phyloP scores from a whole-genome alignment of 805 yeast genomes.

The Lachancea fermentati region DNA sequence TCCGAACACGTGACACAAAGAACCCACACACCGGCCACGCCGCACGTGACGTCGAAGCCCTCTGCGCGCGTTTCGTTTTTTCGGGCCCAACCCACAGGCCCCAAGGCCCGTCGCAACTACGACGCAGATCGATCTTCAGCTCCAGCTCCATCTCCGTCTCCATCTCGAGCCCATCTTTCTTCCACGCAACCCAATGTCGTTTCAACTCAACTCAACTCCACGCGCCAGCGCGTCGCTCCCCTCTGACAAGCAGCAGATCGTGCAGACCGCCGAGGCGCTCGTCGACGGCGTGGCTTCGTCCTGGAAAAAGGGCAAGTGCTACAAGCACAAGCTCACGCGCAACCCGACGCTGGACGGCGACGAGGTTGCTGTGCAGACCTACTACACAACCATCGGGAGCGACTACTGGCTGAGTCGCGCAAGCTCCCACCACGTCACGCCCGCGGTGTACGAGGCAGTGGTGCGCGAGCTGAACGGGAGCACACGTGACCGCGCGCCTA shows the following conservation, averaged over 20 bases:
- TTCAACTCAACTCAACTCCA: constrained; percentile 10
- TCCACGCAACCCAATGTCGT: constrained; percentile 2
- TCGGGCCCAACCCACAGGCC: no score
- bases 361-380: constrained; percentile 31
- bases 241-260: constrained; percentile 9
- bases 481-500: constrained; percentile 4
- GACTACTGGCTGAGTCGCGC: constrained; percentile 35
- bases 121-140: no score
- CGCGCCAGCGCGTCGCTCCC: constrained; percentile 14
- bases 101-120: no score
- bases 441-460: constrained; percentile 20
- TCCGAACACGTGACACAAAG: no score
- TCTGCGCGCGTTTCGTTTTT: no score
- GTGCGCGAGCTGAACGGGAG: constrained; percentile 30
- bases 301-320: constrained; percentile 34
- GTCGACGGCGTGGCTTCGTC: constrained; percentile 17
- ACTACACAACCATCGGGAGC: constrained; percentile 20
- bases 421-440: constrained; percentile 21
- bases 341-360: constrained; percentile 18
- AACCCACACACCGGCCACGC: no score
- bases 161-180: neutral
- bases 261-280: constrained; percentile 22
- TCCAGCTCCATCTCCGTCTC: no score
- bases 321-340: constrained; percentile 18
- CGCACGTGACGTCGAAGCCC: no score